Evolutionary conservation across 169 alveolate species (phyloP), one percentile per base, ranked within the genome.

Genomic region (Eimeria sp.): DNA sequence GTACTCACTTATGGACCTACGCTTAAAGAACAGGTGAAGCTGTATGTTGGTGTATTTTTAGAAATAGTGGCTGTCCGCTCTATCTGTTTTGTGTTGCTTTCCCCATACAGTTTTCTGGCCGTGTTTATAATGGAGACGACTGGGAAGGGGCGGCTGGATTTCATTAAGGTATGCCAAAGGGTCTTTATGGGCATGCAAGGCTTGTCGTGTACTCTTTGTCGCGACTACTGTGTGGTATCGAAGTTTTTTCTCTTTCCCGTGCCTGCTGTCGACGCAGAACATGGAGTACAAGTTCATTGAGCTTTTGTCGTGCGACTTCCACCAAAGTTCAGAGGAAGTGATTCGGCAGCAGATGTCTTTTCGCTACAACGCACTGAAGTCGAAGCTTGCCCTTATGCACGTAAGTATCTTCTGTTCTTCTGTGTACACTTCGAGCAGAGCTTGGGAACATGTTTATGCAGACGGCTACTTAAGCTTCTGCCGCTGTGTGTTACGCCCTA

Each of bases 231-330:
- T 78, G 64, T 78, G 46, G 43, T 60, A 78, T 46, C 43, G 46
- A 60, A 25, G 25, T 23, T 30, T 20, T 43, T 76, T 23, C 9
- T 23, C 43, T 46, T 20, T 46, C 13, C 6, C 23, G 80, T 13
- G 20, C n/a, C 27, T 20, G 13, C 54, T 54, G 13, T 82, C 49
- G 37, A n/a, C 74, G 85, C 98, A 98, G 98, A 98, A 98, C 96
- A 98, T 98, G 98, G 99, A 99, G 97, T 99, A 99, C 97, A 99
- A 99, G 97, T 99, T 99, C 95, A 97, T 99, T 46, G 99, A 99
- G 96, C 97, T 99, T 56, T 97, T 99, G 64, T 96, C 98, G 66
- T 96, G 98, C 49, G 99, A 99, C 91, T 99, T 99, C 96, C 96
- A 96, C 54, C 99, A 99, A 37, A 97, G 99, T 6, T 96, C 99